phyloP scores from a whole-genome alignment of 441 rosid species.

The Populus tomentosa region DNA sequence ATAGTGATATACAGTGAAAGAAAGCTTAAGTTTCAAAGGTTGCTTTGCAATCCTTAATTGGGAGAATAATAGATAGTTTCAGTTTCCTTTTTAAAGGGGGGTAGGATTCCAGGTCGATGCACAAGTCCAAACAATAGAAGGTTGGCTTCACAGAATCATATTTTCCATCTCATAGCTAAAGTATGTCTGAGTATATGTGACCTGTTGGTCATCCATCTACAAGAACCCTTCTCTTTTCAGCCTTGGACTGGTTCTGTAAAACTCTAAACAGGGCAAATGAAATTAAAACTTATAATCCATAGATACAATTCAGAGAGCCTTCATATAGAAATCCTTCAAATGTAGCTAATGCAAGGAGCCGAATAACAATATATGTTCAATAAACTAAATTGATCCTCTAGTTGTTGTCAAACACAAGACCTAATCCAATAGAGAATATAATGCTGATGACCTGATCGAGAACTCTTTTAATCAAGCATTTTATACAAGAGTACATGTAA shows the following conservation, averaged over 20 bases:
- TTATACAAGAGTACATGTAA: neutral
- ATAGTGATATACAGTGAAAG: neutral
- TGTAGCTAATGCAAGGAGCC: neutral
- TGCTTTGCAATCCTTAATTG: neutral
- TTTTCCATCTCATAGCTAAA: neutral
- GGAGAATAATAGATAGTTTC: neutral
- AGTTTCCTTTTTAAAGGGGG: neutral
- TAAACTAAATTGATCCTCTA: neutral
- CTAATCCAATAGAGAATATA: neutral
- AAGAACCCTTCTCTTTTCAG: neutral
- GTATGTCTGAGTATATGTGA: neutral
- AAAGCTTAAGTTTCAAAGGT: neutral
- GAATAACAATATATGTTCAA: neutral
- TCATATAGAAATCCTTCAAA: neutral
- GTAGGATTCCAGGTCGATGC: neutral
- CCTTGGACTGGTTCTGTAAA: neutral
- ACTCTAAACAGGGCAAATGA: neutral
- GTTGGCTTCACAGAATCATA: neutral
- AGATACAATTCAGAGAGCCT: neutral
- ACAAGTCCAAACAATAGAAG: neutral
- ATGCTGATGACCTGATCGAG: slow-evolving; percentile 1
- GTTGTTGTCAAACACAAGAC: neutral
- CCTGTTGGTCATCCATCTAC: neutral
- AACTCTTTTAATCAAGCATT: neutral
- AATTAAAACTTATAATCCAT: neutral